Conservation (phyloP, 1,139 yeast genomes). For the Sugiyamaella neomexicana region DNA sequence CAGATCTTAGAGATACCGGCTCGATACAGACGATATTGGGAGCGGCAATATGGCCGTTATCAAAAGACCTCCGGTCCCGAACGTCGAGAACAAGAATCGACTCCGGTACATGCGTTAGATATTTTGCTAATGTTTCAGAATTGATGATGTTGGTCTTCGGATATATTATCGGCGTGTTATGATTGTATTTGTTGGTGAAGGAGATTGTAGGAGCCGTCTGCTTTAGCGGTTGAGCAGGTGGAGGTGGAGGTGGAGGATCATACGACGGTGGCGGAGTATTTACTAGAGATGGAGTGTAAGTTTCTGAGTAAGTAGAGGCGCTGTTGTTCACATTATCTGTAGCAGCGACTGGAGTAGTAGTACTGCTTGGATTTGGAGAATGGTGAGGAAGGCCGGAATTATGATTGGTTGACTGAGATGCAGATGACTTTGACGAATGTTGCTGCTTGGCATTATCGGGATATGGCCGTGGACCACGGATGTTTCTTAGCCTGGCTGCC, state of each 20-base stretch:
- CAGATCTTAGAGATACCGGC: constrained; percentile 54
- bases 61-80: constrained; percentile 58
- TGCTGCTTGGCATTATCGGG: constrained; percentile 6
- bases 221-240: constrained; percentile 20
- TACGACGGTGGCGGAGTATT: constrained; percentile 14
- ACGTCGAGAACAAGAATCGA: constrained; percentile 60
- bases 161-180: constrained; percentile 25
- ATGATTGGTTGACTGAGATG: background rate
- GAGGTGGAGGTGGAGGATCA: constrained; percentile 16
- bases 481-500: constrained; percentile 28
- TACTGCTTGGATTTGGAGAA: too few relatives aligned
- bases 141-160: constrained; percentile 38
- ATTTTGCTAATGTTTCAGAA: constrained; percentile 34
- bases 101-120: constrained; percentile 32
- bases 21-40: constrained; percentile 66
- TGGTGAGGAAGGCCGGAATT: constrained; percentile 6
- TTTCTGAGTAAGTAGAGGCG: too few relatives aligned
- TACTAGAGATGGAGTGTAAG: background rate
- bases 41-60: constrained; percentile 58
- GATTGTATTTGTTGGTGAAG: constrained; percentile 5
- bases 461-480: constrained; percentile 28
- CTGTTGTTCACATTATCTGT: too few relatives aligned
- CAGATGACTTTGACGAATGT: constrained; percentile 1
- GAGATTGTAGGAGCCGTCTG: constrained; percentile 12
- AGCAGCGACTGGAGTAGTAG: too few relatives aligned